phyloP scores from a whole-genome alignment of 352 stramenopile genomes.

The Phytophthora citrophthora region DNA sequence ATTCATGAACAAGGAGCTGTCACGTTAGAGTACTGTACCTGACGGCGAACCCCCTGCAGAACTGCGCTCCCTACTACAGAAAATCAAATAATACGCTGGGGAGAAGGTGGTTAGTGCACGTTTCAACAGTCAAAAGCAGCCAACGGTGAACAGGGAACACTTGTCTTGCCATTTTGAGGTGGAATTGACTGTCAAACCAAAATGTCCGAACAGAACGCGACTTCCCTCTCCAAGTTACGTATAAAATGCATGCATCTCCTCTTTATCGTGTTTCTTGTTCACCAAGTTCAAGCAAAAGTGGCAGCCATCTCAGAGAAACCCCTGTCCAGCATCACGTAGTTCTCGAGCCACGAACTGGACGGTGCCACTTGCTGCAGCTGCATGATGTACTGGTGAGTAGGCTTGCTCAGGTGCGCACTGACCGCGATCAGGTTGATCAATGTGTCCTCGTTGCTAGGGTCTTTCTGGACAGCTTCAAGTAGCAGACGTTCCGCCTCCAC shows the following conservation, averaged over 20 bases:
- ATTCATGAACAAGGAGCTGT: constrained; percentile 95
- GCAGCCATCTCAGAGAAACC: constrained; percentile 74
- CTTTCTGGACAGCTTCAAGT: constrained; percentile 87
- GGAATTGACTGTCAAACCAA: constrained; percentile 25
- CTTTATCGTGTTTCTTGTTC: constrained; percentile 2
- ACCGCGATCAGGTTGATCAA: constrained; percentile 95
- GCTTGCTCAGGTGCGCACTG: constrained; percentile 91
- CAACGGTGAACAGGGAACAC: constrained; percentile 16
- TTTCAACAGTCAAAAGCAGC: constrained; percentile 1
- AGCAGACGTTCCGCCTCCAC: constrained; percentile 90
- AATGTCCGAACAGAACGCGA: constrained; percentile 9
- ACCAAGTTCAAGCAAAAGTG: constrained; percentile 56
- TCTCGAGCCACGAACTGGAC: constrained; percentile 72
- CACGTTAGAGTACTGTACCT: constrained; percentile 39
- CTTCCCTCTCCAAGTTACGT: constrained; percentile 24
- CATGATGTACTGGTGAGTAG: constrained; percentile 73
- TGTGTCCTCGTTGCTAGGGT: constrained; percentile 90
- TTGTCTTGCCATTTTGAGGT: constrained; percentile 24
- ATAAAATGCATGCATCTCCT: constrained; percentile 25
- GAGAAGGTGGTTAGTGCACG: background rate
- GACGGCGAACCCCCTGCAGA: background rate
- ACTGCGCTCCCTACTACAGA: constrained; percentile 20
- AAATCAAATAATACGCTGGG: constrained; percentile 28
- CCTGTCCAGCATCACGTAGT: constrained; percentile 69
- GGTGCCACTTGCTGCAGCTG: constrained; percentile 85